Conservation (phyloP, 768 basidiomycete species). For the Boletellus ananas region DNA sequence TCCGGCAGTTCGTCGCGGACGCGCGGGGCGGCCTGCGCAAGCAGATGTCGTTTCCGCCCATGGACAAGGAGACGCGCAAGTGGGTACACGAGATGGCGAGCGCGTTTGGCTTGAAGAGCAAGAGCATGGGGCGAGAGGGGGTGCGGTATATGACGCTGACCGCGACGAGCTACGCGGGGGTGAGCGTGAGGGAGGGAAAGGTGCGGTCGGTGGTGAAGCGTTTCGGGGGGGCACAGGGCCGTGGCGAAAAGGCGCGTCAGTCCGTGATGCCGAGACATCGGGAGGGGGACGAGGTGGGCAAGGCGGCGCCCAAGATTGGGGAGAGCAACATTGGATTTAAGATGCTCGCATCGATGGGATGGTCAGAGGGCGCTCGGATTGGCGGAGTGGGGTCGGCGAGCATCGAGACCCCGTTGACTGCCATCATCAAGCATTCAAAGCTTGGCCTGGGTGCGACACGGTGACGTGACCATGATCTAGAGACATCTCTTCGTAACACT, state of each 20-base stretch:
- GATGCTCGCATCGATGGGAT: constrained; percentile 89
- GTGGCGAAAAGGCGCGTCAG: constrained; percentile 7
- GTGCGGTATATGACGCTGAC: constrained; percentile 71
- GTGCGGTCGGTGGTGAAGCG: constrained; percentile 43
- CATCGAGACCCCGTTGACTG: constrained; percentile 71
- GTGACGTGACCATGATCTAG: background rate
- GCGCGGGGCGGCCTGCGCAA: constrained; percentile 37
- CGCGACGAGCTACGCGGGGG: constrained; percentile 61
- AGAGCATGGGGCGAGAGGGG: constrained; percentile 69
- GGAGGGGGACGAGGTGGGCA: constrained; percentile 89
- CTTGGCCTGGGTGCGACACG: constrained; percentile 70
- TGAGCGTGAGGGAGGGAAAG: constrained; percentile 55
- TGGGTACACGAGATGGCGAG: constrained; percentile 76
- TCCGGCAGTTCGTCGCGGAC: constrained; percentile 65
- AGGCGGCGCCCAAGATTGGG: constrained; percentile 80
- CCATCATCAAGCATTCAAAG: constrained; percentile 84
- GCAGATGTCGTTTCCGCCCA: constrained; percentile 73
- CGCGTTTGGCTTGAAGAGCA: constrained; percentile 74
- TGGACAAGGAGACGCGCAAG: constrained; percentile 68
- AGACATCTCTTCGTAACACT: background rate
- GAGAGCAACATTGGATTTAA: constrained; percentile 80
- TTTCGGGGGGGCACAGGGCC: constrained; percentile 22
- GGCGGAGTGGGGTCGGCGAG: constrained; percentile 56
- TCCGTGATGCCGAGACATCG: constrained; percentile 47
- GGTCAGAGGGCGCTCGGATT: constrained; percentile 78